Evolutionary conservation across 371 early-diverging fungal species (phyloP).

Genomic region (Mortierella sp.): DNA sequence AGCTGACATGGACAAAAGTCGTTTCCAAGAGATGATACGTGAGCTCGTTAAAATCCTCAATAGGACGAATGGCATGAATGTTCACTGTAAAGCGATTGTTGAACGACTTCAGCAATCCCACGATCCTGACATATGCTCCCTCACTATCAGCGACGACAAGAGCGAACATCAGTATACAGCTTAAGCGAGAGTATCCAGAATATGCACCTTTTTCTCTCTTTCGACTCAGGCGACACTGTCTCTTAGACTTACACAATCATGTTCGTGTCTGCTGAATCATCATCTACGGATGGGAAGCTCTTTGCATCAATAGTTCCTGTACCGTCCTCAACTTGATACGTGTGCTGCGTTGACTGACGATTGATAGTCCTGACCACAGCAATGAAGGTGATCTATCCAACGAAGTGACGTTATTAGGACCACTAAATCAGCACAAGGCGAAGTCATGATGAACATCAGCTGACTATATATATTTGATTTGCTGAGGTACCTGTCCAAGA

Average conservation of each 20-base stretch:
- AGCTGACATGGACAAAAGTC: conserved; percentile 24
- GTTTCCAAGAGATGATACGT: conserved; percentile 41
- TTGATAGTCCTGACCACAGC: conserved; percentile 20
- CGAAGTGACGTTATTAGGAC: too few species aligned
- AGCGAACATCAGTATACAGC: too few species aligned
- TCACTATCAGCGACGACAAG: conserved; percentile 6
- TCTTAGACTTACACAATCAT: conserved; percentile 29
- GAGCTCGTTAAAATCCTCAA: conserved; percentile 34
- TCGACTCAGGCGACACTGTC: too few species aligned
- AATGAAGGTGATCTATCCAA: conserved; percentile 38
- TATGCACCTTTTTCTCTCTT: not conserved
- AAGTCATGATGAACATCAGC: too few species aligned
- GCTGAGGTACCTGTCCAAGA: conserved; percentile 26
- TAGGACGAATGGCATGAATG: conserved; percentile 20
- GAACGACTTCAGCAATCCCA: conserved; percentile 23
- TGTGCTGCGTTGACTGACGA: conserved; percentile 29
- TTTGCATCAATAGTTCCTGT: conserved; percentile 41
- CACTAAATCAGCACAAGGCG: too few species aligned
- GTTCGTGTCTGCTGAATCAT: conserved; percentile 14
- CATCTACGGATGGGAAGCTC: conserved; percentile 24
- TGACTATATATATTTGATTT: too few species aligned
- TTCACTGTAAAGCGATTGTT: conserved; percentile 19
- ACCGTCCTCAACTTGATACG: conserved; percentile 40
- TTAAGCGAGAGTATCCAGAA: not conserved
- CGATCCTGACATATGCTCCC: conserved; percentile 28